Conservation (phyloP, 306 rosid species). For the Vigna radiata region DNA sequence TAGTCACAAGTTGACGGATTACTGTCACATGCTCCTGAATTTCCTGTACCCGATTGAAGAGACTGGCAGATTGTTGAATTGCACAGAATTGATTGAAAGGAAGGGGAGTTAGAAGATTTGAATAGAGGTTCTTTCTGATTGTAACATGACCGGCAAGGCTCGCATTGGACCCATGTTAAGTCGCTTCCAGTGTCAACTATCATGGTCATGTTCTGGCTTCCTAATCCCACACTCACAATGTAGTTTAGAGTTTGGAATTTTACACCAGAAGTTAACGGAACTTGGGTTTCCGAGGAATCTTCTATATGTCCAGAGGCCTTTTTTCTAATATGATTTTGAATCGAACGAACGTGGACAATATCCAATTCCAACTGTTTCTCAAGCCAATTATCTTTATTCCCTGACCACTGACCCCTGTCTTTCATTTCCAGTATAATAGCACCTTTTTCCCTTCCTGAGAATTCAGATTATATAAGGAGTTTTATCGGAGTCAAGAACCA, state of each 20-base stretch:
- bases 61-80: slow-evolving; percentile 8
- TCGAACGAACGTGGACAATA: slow-evolving; percentile 49
- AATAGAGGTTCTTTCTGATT: slow-evolving; percentile 2
- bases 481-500: too few relatives aligned
- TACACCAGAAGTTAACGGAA: slow-evolving; percentile 1
- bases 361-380: slow-evolving; percentile 52
- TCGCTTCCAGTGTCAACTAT: slow-evolving; percentile 22
- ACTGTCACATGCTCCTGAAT: background rate
- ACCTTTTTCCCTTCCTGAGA: slow-evolving; percentile 58
- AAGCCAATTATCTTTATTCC: slow-evolving; percentile 37
- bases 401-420: slow-evolving; percentile 55
- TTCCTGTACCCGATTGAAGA: background rate
- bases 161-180: slow-evolving; percentile 13
- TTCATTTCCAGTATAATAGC: slow-evolving; percentile 67
- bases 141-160: background rate
- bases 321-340: slow-evolving; percentile 41
- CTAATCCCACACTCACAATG: slow-evolving; percentile 10
- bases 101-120: background rate
- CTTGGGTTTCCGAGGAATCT: slow-evolving; percentile 6
- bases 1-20: background rate
- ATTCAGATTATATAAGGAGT: background rate
- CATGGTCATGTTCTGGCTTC: slow-evolving; percentile 9
- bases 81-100: slow-evolving; percentile 12
- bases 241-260: slow-evolving; percentile 14
- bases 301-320: background rate